phyloP scores from a whole-genome alignment of 768 basidiomycete species.

The Tulasnella sp. region DNA sequence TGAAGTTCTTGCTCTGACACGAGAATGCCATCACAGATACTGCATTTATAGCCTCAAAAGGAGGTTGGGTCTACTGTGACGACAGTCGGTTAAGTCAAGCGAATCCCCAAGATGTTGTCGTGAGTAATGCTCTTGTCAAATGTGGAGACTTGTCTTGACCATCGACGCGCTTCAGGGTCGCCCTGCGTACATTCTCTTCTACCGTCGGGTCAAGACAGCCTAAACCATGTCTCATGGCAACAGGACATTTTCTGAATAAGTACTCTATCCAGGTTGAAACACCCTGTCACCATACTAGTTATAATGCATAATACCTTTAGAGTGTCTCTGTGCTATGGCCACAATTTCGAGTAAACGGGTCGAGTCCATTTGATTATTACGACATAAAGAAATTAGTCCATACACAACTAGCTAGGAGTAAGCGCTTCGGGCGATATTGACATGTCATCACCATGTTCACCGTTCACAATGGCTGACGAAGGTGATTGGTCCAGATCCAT shows the following conservation, averaged over 20 bases:
- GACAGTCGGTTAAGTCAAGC: constrained; percentile 75
- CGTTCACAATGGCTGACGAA: background rate
- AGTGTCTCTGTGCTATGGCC: background rate
- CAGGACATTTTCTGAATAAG: background rate
- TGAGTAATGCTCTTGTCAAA: constrained; percentile 30
- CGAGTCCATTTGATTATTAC: background rate
- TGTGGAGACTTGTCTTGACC: background rate
- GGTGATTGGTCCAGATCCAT: background rate
- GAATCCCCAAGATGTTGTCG: constrained; percentile 72
- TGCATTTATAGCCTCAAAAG: constrained; percentile 75
- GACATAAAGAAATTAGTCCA: background rate
- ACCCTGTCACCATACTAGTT: background rate
- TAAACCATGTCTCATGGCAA: background rate
- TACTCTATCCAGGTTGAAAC: background rate
- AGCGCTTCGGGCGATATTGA: background rate
- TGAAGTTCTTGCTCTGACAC: constrained; percentile 1
- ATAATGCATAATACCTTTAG: background rate
- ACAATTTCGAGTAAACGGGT: background rate
- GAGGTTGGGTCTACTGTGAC: constrained; percentile 88
- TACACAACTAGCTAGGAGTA: background rate
- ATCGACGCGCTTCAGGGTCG: constrained; percentile 14
- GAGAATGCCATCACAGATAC: constrained; percentile 49
- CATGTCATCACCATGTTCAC: background rate
- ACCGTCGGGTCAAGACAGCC: constrained; percentile 14
- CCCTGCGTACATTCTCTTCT: constrained; percentile 25